Percentiles rank a stretch among this genome's conserved stretches.
Conservation (phyloP, 345 rosid species). For the Hibiscus trionum region DNA sequence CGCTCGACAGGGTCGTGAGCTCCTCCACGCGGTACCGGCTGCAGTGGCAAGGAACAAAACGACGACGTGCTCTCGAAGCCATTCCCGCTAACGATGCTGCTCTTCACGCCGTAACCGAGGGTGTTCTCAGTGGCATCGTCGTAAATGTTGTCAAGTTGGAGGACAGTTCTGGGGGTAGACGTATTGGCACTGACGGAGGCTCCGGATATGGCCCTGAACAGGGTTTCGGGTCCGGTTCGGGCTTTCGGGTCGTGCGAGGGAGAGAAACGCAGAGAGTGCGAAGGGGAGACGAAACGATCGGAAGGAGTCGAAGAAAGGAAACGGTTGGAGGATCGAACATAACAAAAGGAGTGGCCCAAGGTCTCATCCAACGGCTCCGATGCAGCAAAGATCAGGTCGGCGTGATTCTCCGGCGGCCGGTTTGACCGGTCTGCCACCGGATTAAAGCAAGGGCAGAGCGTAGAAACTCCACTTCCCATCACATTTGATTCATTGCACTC, state of each 20-base stretch:
- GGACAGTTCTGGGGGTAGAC: conserved; percentile 72
- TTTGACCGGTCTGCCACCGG: conserved; percentile 43
- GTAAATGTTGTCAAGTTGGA: conserved; percentile 60
- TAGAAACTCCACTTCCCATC: conserved; percentile 95
- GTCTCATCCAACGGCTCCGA: conserved; percentile 83
- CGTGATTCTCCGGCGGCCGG: conserved; percentile 27
- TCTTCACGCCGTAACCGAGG: conserved; percentile 41
- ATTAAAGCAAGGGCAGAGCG: conserved; percentile 63
- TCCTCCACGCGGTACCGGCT: conserved; percentile 70
- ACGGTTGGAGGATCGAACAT: conserved; percentile 86
- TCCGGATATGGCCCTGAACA: conserved; percentile 81
- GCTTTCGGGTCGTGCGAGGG: conserved; percentile 45
- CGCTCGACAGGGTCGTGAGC: conserved; percentile 33
- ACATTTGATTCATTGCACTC: conserved; percentile 60
- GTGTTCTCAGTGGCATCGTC: conserved; percentile 74
- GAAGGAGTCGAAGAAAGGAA: conserved; percentile 78
- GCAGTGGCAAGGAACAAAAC: conserved; percentile 72
- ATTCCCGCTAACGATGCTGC: conserved; percentile 48
- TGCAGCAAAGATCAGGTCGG: conserved; percentile 41
- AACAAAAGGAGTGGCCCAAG: conserved; percentile 91
- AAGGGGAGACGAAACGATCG: conserved; percentile 82
- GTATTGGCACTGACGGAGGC: conserved; percentile 87
- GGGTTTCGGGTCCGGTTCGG: conserved; percentile 50
- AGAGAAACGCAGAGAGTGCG: conserved; percentile 82
- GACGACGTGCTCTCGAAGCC: conserved; percentile 92